Conservation (phyloP, 345 rosid species). For the Aegle marmelos region DNA sequence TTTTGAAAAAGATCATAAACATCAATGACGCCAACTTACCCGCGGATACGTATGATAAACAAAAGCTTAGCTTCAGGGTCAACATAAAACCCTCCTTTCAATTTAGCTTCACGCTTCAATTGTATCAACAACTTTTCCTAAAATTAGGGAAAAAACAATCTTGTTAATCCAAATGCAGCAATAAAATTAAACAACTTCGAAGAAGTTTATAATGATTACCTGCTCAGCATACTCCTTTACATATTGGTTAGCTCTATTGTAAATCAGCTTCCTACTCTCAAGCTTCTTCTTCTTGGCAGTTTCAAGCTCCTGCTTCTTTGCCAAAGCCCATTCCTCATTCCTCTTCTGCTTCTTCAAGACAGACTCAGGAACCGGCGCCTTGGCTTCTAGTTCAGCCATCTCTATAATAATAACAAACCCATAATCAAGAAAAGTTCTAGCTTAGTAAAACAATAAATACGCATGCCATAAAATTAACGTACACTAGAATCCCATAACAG, state of each 20-base stretch:
- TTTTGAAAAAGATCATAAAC: background rate
- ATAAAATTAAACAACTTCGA: background rate
- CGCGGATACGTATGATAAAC: conserved; percentile 66
- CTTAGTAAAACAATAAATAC: too few relatives aligned
- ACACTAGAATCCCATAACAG: background rate
- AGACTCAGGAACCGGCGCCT: conserved; percentile 54
- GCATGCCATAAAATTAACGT: background rate
- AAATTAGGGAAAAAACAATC: background rate
- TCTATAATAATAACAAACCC: conserved; percentile 12
- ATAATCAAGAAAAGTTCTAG: background rate
- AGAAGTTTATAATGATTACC: conserved; percentile 21
- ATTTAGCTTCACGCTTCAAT: conserved; percentile 68
- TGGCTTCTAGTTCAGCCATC: conserved; percentile 47
- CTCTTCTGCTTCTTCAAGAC: conserved; percentile 74
- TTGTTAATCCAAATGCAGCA: background rate
- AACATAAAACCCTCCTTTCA: conserved; percentile 75
- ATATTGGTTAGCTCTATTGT: conserved; percentile 47
- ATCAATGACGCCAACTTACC: conserved; percentile 30
- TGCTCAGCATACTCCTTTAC: conserved; percentile 48
- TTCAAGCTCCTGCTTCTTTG: conserved; percentile 41
- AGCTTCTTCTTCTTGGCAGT: conserved; percentile 37
- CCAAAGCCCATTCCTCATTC: conserved; percentile 58
- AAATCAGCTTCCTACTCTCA: conserved; percentile 52
- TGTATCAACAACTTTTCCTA: conserved; percentile 53
- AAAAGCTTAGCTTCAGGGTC: conserved; percentile 69